Conservation (phyloP, 1,284 basidiomycete species). For the Heterobasidion annosum region DNA sequence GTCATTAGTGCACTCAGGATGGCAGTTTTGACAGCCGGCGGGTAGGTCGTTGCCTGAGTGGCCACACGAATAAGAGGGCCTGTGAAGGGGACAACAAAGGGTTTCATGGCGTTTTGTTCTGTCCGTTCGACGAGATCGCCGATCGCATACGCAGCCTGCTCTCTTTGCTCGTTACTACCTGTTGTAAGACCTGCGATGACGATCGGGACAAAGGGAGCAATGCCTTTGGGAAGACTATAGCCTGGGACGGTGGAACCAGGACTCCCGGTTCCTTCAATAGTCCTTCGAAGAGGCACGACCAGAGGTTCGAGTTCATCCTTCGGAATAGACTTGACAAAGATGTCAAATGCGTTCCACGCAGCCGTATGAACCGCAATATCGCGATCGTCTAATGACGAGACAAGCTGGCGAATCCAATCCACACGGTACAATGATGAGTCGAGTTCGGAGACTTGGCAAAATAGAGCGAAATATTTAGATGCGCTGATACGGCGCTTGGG, state of each 20-base stretch:
- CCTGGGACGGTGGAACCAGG: conserved; percentile 79
- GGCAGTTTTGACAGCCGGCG: conserved; percentile 85
- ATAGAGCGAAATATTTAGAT: conserved; percentile 68
- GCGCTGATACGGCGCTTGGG: conserved; percentile 70
- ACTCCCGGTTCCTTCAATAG: conserved; percentile 80
- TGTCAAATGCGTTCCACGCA: conserved; percentile 80
- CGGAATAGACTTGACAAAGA: conserved; percentile 83
- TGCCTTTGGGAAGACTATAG: conserved; percentile 85
- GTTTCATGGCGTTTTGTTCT: conserved; percentile 84
- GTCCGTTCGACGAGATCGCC: conserved; percentile 92
- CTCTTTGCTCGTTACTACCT: conserved; percentile 78
- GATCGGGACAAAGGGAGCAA: conserved; percentile 83
- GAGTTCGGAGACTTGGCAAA: conserved; percentile 76
- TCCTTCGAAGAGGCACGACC: conserved; percentile 82
- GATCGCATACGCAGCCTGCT: conserved; percentile 92
- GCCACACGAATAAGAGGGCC: conserved; percentile 94
- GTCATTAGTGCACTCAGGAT: conserved; percentile 78
- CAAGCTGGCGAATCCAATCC: conserved; percentile 93
- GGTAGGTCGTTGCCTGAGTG: conserved; percentile 80
- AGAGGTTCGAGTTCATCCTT: conserved; percentile 91
- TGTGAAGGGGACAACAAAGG: conserved; percentile 94
- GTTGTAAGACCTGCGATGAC: conserved; percentile 83
- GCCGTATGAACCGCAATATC: conserved; percentile 71
- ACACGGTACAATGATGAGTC: conserved; percentile 81
- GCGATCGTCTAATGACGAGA: conserved; percentile 80